Conservation (phyloP, 352 stramenopile species). For the Thraustochytrium striatum region DNA sequence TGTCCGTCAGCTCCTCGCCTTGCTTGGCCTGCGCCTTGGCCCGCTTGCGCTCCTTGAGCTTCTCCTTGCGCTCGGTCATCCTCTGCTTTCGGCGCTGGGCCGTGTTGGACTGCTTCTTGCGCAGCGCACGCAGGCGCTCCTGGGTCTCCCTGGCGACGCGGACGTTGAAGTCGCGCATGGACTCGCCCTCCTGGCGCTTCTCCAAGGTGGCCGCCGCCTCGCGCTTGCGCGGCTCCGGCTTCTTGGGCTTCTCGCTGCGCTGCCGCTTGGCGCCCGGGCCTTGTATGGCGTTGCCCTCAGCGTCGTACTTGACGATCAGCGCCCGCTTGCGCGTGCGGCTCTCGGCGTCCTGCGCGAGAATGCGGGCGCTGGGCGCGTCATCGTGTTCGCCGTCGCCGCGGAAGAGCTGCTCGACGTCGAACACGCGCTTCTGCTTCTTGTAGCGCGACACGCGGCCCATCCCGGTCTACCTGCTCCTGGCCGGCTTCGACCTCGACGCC, state of each 20-base stretch:
- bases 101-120: not conserved
- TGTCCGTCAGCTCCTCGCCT: constrained; percentile 12
- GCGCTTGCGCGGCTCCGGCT: not conserved
- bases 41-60: not conserved
- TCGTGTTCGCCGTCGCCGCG: not conserved
- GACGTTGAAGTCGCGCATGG: not conserved
- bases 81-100: not conserved
- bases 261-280: not conserved
- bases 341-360: not conserved
- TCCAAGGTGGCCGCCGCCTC: not conserved
- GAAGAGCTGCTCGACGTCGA: constrained; percentile 40
- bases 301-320: constrained; percentile 13
- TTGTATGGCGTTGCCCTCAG: not conserved
- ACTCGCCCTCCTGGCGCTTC: not conserved
- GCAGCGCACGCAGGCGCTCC: not conserved
- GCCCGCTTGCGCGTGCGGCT: not conserved
- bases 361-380: not conserved
- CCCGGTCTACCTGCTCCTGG: too few species aligned
- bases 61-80: not conserved
- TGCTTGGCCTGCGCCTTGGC: not conserved
- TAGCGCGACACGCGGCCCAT: constrained; percentile 31
- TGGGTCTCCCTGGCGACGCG: constrained; percentile 16
- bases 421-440: constrained; percentile 21
- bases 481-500: too few species aligned
- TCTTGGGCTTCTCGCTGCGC: not conserved